Conservation (phyloP, 352 stramenopile genomes). For the Phytophthora idaei region DNA sequence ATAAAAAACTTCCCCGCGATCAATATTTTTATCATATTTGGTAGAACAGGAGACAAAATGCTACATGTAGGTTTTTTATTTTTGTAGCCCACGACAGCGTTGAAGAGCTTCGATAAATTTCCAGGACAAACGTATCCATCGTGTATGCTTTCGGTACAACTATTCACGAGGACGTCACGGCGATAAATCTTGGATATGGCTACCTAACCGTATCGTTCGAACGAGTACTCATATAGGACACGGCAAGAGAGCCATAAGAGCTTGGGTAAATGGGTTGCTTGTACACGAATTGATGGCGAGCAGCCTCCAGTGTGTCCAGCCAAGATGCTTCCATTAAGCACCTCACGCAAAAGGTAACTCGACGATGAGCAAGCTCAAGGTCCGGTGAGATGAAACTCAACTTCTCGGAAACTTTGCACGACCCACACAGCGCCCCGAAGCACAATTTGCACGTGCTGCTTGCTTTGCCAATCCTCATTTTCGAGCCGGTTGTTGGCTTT, state of each 20-base stretch:
- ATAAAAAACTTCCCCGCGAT: too few species aligned
- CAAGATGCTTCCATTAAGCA: conserved; percentile 30
- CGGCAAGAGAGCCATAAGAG: neutral
- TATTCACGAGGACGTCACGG: neutral
- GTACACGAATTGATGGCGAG: conserved; percentile 22
- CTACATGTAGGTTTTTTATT: too few species aligned
- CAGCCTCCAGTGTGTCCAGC: conserved; percentile 22
- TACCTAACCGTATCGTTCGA: conserved; percentile 1
- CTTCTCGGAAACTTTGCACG: conserved; percentile 30
- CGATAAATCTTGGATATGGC: neutral
- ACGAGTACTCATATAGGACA: neutral
- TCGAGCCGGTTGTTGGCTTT: conserved; percentile 8
- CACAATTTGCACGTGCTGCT: conserved; percentile 30
- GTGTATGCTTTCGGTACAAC: neutral
- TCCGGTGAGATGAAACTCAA: conserved; percentile 31
- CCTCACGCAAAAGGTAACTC: conserved; percentile 35
- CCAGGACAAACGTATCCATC: too few species aligned
- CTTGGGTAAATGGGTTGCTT: conserved; percentile 1
- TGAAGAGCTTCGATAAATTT: too few species aligned
- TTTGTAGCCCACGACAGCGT: too few species aligned
- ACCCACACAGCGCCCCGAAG: conserved; percentile 14
- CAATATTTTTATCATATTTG: too few species aligned
- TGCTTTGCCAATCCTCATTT: conserved; percentile 4
- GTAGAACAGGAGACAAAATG: too few species aligned
- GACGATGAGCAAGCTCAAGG: conserved; percentile 22